Base-by-base conservation (phyloP, 1,139 yeast genomes). In the Sugiyamaella sp. region DNA sequence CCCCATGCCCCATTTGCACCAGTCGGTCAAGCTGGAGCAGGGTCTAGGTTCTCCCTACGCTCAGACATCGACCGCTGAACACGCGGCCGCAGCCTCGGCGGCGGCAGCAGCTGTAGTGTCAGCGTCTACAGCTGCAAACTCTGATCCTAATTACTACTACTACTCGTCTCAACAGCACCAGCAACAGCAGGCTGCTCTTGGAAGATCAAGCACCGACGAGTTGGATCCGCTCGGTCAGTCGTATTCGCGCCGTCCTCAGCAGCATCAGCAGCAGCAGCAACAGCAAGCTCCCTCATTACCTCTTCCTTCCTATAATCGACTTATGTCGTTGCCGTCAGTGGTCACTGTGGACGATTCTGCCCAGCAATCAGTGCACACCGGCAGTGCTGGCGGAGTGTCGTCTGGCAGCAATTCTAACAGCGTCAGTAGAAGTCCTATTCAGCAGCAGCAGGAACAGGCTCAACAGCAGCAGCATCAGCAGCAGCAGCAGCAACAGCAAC, bases 221-320 rank as follows among this genome's bases (percentile, higher is more conserved):
- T 38, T 50, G 27, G 53, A 50, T 32, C 52, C 24, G 20, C 25
- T 50, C 10, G 45, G 46, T n/a, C 53, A 50, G 29, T 50, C 52
- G 3, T 49, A 49, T 33, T 43, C 52, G 9, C 25, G 48, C 24
- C 43, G 46, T 16, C 38, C 27, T 9, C 40, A 35, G 8, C 39
- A 25, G 22, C 55, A 44, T 51, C 55, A 55, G 46, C 51, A 53
- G 27, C 48, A 47, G 39, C 53, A 37, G 10, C 50, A 40, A 14
- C 51, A 51, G 41, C 54, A 35, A 3, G 58, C 52, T 43, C 54
- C 58, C 4, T 37, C 60, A 2, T 37, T 38, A 27, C 55, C 53
- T 25, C 60, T 54, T 21, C 60, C 55, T 32, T 49, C 46, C 12
- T 49, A 45, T 39, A 49, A 46, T 43, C 57, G 50, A 39, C 52